These are phyloP conservation scores for Tephrocybe sp. DNA, from an alignment of 768 basidiomycete genomes.

Conservation along the genomic window DNA sequence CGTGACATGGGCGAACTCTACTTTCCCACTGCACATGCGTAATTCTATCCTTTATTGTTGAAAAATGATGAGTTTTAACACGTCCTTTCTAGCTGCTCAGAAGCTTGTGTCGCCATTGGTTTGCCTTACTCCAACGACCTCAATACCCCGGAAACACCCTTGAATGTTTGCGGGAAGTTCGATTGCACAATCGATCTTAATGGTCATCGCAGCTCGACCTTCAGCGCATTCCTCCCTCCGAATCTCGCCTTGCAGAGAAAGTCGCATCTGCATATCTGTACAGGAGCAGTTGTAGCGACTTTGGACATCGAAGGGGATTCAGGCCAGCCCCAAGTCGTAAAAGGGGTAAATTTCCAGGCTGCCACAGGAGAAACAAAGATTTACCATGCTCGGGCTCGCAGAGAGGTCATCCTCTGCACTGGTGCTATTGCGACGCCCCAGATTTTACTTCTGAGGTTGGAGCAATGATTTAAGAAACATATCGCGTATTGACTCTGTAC, in stretches of 20 bases:
- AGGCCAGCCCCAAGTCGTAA: neutral
- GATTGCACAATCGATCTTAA: constrained; percentile 12
- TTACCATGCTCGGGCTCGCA: neutral
- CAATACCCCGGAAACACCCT: constrained; percentile 14
- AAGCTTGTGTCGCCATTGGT: constrained; percentile 10
- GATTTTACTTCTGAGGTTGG: neutral
- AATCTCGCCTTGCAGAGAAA: neutral
- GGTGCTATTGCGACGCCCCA: neutral
- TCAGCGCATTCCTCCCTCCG: constrained; percentile 18
- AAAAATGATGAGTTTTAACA: too few species aligned
- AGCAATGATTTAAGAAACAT: neutral
- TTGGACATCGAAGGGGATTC: neutral
- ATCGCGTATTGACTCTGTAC: neutral
- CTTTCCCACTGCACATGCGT: neutral
- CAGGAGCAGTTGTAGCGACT: neutral
- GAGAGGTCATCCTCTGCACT: neutral
- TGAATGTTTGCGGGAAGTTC: constrained; percentile 1
- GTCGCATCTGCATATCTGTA: constrained; percentile 9
- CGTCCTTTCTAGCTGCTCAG: constrained; percentile 3
- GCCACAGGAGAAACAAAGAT: neutral
- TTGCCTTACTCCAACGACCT: constrained; percentile 11
- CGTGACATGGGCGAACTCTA: neutral
- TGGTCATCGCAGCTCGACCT: constrained; percentile 12
- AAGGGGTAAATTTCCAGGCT: neutral
- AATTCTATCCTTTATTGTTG: neutral